A percentile compares a stretch with the other conserved stretches of the same genome.
phyloP scores from a whole-genome alignment of 768 basidiomycete genomes.

The Calocera cornea region DNA sequence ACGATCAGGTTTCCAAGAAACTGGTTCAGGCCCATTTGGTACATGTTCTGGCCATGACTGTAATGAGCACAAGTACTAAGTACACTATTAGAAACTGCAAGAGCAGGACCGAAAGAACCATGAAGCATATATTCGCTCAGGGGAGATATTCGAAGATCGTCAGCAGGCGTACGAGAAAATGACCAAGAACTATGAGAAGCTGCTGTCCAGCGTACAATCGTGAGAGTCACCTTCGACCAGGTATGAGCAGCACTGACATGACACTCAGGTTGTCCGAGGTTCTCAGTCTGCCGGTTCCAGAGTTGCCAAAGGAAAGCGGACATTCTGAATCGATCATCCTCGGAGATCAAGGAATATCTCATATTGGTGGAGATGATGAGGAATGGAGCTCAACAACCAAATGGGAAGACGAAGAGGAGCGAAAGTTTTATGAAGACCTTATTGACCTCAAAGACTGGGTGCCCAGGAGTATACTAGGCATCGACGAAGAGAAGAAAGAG shows the following conservation, averaged over 20 bases:
- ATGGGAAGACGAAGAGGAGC: slow-evolving; percentile 98
- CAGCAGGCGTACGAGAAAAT: slow-evolving; percentile 99
- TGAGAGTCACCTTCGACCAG: slow-evolving; percentile 28
- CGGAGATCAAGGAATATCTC: slow-evolving; percentile 28
- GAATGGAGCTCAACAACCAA: slow-evolving; percentile 55
- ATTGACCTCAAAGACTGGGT: slow-evolving; percentile 86
- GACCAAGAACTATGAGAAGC: slow-evolving; percentile 88
- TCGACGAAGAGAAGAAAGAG: slow-evolving; percentile 31
- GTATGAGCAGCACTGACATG: slow-evolving; percentile 10
- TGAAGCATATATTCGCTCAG: slow-evolving; percentile 97
- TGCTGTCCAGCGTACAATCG: slow-evolving; percentile 80
- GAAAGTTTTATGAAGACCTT: slow-evolving; percentile 84
- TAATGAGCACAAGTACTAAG: neutral
- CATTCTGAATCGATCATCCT: slow-evolving; percentile 74
- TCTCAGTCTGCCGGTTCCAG: slow-evolving; percentile 68
- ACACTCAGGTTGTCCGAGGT: slow-evolving; percentile 70
- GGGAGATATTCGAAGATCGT: slow-evolving; percentile 97
- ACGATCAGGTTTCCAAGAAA: slow-evolving; percentile 82
- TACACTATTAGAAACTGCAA: slow-evolving; percentile 60
- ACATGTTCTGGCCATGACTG: neutral
- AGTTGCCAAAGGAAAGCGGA: slow-evolving; percentile 68
- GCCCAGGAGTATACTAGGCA: slow-evolving; percentile 72
- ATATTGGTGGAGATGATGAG: slow-evolving; percentile 44
- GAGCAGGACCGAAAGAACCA: slow-evolving; percentile 94
- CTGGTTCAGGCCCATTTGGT: slow-evolving; percentile 63